These are phyloP conservation scores for Lithocarpus polystachyus DNA, from an alignment of 306 rosid genomes.

Conservation along the genomic window DNA sequence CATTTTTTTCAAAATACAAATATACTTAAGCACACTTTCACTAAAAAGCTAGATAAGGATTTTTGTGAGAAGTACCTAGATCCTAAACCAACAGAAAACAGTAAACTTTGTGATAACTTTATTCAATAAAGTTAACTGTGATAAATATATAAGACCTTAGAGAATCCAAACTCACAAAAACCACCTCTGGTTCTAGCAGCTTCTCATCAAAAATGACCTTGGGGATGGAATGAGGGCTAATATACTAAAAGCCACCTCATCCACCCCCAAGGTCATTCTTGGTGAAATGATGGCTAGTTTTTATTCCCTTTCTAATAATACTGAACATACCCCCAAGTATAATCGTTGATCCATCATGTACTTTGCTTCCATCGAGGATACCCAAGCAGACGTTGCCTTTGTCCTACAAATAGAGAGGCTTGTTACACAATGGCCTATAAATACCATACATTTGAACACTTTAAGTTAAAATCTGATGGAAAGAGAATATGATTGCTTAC, in stretches of 20 bases:
- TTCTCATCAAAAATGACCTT: neutral
- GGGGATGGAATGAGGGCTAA: neutral
- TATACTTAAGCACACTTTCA: no score
- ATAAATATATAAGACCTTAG: neutral
- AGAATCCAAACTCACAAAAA: neutral
- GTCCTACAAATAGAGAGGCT: conserved; percentile 38
- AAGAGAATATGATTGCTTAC: conserved; percentile 33
- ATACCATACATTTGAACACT: conserved; percentile 13
- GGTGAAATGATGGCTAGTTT: neutral
- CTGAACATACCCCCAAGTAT: conserved; percentile 67
- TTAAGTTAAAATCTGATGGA: neutral
- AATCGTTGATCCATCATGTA: conserved; percentile 65
- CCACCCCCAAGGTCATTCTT: no score
- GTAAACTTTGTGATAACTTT: no score
- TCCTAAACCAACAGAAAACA: no score
- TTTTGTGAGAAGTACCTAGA: no score
- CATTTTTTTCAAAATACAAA: no score
- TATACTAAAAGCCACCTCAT: neutral
- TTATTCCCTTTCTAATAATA: neutral
- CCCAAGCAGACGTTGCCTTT: conserved; percentile 86
- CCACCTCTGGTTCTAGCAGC: neutral
- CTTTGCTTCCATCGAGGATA: conserved; percentile 67
- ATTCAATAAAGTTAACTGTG: neutral
- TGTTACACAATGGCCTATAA: conserved; percentile 5
- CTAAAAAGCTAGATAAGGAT: no score